These are phyloP conservation scores for Colletotrichum endophyticum DNA, from an alignment of 2,329 filamentous ascomycete species.

Conservation along the genomic window DNA sequence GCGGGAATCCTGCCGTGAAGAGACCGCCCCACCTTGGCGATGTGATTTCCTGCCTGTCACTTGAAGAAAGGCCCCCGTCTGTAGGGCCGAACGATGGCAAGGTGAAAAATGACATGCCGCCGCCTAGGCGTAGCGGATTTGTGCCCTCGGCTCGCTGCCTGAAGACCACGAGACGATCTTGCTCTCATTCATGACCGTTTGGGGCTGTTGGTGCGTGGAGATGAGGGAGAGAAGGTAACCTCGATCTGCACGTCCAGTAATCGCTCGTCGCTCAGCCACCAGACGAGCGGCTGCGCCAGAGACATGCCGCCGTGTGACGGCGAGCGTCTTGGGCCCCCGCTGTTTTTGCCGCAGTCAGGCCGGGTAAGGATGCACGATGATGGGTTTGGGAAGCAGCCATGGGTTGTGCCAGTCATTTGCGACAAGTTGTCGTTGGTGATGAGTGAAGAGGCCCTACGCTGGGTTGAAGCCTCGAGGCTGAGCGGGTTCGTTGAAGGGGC, in stretches of 20 bases:
- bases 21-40: background rate
- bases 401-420: background rate
- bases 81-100: background rate
- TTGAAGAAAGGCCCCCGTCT: background rate
- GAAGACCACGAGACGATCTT: background rate
- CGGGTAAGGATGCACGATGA: background rate
- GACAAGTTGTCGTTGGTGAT: background rate
- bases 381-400: background rate
- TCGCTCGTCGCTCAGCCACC: constrained; percentile 9
- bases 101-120: background rate
- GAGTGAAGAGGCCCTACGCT: background rate
- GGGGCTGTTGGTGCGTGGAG: background rate
- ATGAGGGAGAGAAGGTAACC: background rate
- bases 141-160: background rate
- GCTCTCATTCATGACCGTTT: background rate
- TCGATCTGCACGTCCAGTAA: background rate
- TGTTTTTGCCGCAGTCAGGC: constrained; percentile 4
- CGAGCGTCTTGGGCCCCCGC: background rate
- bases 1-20: background rate
- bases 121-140: background rate
- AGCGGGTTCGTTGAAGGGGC: background rate
- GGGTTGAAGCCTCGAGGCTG: background rate
- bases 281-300: background rate
- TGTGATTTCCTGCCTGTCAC: background rate
- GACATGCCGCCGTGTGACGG: background rate